Conservation (phyloP, 805 yeast genomes). For the Kazachstania psychrophila region DNA sequence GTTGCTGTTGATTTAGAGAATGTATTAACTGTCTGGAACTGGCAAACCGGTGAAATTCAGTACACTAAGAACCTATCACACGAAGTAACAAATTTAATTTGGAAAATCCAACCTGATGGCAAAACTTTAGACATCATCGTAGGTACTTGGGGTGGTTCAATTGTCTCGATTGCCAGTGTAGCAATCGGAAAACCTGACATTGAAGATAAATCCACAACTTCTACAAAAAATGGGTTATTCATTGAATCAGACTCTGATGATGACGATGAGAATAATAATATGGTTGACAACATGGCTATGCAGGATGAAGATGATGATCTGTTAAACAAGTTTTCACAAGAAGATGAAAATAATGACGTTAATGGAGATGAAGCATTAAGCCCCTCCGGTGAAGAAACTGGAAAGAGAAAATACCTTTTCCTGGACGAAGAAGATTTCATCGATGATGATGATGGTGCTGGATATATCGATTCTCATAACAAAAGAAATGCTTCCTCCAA, state of each 20-base stretch:
- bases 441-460: conserved; percentile 57
- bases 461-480: conserved; percentile 25
- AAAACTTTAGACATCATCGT: conserved; percentile 22
- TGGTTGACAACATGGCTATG: conserved; percentile 14
- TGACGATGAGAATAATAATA: conserved; percentile 14
- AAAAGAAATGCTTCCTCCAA: neutral
- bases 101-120: conserved; percentile 26
- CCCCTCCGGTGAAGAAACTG: conserved; percentile 22
- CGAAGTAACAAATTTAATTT: conserved; percentile 27
- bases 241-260: conserved; percentile 24
- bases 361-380: conserved; percentile 12
- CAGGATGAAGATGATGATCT: conserved; percentile 10
- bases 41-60: conserved; percentile 29
- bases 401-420: conserved; percentile 24
- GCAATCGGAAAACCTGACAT: conserved; percentile 11
- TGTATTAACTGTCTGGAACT: conserved; percentile 48
- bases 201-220: conserved; percentile 5
- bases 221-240: conserved; percentile 17
- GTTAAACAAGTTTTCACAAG: too few relatives aligned
- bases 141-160: conserved; percentile 36
- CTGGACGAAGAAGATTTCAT: conserved; percentile 37
- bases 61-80: conserved; percentile 25
- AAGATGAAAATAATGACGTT: conserved; percentile 10
- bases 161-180: conserved; percentile 24
- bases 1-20: conserved; percentile 52